Conservation (phyloP, 2,329 filamentous ascomycete species). For the Penicillium sp. region DNA sequence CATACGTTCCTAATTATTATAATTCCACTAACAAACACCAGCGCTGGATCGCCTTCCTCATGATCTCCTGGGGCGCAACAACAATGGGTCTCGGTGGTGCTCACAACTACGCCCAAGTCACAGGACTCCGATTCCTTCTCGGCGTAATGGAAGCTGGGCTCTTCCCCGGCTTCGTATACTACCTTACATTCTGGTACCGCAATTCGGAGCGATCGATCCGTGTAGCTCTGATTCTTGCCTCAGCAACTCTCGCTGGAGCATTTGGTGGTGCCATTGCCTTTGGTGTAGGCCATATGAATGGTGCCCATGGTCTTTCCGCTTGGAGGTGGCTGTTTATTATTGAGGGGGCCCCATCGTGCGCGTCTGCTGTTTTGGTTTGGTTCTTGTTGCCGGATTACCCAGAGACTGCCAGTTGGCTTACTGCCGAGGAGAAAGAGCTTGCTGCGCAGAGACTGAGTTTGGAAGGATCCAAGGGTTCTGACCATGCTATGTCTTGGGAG, state of each 20-base stretch:
- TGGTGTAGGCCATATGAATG: constrained; percentile 42
- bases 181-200: constrained; percentile 56
- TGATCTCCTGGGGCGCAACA: constrained; percentile 50
- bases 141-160: constrained; percentile 53
- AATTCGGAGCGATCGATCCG: constrained; percentile 57
- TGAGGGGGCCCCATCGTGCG: constrained; percentile 41
- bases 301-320: constrained; percentile 31
- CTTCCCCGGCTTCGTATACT: constrained; percentile 51
- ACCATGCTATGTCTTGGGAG: constrained; percentile 46
- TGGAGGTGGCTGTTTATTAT: constrained; percentile 52
- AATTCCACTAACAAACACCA: constrained; percentile 10
- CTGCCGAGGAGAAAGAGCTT: constrained; percentile 43
- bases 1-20: background rate
- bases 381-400: constrained; percentile 52
- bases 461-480: constrained; percentile 41
- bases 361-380: constrained; percentile 43
- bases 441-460: constrained; percentile 42
- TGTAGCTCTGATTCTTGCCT: constrained; percentile 55
- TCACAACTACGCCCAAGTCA: constrained; percentile 44
- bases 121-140: constrained; percentile 49
- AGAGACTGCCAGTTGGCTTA: constrained; percentile 49
- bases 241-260: constrained; percentile 54
- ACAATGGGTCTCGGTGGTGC: constrained; percentile 50
- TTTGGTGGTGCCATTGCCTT: constrained; percentile 58
- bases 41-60: constrained; percentile 51